Evolutionary conservation across 352 stramenopile genomes (phyloP), one percentile per base, ranked within the genome.

Genomic region (Pythium angustatum): DNA sequence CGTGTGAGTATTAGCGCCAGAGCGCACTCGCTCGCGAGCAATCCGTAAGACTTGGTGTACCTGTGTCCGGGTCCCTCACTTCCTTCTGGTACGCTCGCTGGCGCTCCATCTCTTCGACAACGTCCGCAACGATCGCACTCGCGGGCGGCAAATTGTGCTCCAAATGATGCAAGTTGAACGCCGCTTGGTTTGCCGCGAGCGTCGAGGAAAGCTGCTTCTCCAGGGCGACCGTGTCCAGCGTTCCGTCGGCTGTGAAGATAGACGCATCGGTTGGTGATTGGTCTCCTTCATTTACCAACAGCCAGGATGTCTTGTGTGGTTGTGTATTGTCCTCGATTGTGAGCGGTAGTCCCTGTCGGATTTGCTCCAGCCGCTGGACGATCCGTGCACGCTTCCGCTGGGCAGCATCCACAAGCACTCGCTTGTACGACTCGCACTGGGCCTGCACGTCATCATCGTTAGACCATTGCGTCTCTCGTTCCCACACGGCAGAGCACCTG

Each of bases 121-220:
- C 73, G 26, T 86, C 75, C 0, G 49, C 34, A 3, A 79, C 73
- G 44, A 89, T 81, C 11, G 55, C 67, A n/a, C 68, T 48, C 5
- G 75, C 59, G 6, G 71, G 68, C 0, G 85, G 64, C 12, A 89
- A 54, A 19, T 72, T 71, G n/a, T 74, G 43, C 24, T 62, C 63
- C 40, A 91, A 69, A 43, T 91, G 82, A 54, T 70, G 57, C 33
- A 91, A 75, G 45, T 91, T 89, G 57, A 89, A 91, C 17, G 58
- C 71, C 30, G 64, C 71, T 40, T 64, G 64, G 28, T 62, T 75
- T 14, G 62, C 52, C 5, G 48, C 47, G 45, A 77, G 75, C 6
- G 63, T 58, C 2, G 44, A 53, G 43, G 49, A 19, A 2, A 91
- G 49, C 28, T 84, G 66, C 10, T 69, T 57, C 17, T 64, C 62